Percentiles rank a stretch among this genome's conserved stretches.
phyloP scores from a whole-genome alignment of 1,139 yeast species.

The Debaryomycetaceae sp. region DNA sequence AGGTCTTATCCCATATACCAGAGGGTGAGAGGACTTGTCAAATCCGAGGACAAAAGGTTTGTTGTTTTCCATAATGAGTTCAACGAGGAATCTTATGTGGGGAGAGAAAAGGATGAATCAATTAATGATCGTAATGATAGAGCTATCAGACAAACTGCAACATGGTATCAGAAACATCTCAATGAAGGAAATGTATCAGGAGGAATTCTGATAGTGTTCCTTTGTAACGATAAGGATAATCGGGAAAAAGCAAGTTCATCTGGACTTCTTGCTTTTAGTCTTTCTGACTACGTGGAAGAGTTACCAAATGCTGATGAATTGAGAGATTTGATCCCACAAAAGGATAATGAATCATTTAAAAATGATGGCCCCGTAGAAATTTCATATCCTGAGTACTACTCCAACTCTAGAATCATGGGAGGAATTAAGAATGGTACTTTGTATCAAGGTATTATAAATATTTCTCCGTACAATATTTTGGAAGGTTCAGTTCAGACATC shows the following conservation, averaged over 20 bases:
- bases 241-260: constrained; percentile 54
- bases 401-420: constrained; percentile 81
- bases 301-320: constrained; percentile 75
- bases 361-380: constrained; percentile 42
- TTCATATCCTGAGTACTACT: constrained; percentile 72
- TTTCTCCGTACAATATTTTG: constrained; percentile 81
- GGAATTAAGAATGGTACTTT: constrained; percentile 86
- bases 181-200: constrained; percentile 28
- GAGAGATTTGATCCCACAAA: constrained; percentile 73
- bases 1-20: constrained; percentile 85
- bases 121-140: constrained; percentile 92
- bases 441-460: constrained; percentile 78
- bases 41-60: constrained; percentile 78
- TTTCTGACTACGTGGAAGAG: constrained; percentile 65
- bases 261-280: constrained; percentile 52
- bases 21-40: constrained; percentile 73
- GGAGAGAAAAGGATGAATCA: constrained; percentile 62
- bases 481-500: constrained; percentile 81
- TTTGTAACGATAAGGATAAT: constrained; percentile 78
- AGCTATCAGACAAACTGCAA: constrained; percentile 73
- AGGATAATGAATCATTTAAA: constrained; percentile 26
- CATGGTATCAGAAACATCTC: constrained; percentile 73
- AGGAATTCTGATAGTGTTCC: constrained; percentile 52
- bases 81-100: constrained; percentile 63
- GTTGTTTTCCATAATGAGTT: constrained; percentile 94